phyloP scores from a whole-genome alignment of 345 rosid genomes.

The Acer campestre region DNA sequence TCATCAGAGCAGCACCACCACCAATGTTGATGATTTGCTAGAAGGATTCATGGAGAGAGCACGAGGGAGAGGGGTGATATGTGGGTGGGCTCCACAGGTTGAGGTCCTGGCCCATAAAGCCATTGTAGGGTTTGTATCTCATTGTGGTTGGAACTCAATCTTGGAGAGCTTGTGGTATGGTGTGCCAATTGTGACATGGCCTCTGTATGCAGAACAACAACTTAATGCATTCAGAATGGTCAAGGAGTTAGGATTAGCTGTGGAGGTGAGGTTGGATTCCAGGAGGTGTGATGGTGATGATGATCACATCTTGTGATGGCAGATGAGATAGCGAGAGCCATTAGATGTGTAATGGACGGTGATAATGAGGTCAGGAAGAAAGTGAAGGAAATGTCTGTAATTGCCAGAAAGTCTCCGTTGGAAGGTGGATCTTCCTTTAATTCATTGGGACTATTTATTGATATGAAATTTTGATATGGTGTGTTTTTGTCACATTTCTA shows the following conservation, averaged over 20 bases:
- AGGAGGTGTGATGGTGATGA: constrained; percentile 16
- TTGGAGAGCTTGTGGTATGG: constrained; percentile 55
- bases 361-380: not conserved
- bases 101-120: constrained; percentile 38
- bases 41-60: constrained; percentile 33
- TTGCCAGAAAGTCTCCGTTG: not conserved
- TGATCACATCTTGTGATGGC: constrained; percentile 27
- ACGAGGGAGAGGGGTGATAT: constrained; percentile 19
- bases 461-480: not conserved
- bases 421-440: constrained; percentile 45
- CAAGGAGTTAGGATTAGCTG: constrained; percentile 41
- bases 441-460: constrained; percentile 26
- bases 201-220: constrained; percentile 53
- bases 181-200: constrained; percentile 50
- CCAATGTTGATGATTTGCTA: not conserved
- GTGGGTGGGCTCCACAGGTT: constrained; percentile 49
- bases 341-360: constrained; percentile 6
- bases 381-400: not conserved
- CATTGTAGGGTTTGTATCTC: constrained; percentile 47
- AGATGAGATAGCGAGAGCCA: constrained; percentile 41
- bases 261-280: constrained; percentile 39
- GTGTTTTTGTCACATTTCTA: no score
- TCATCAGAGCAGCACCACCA: not conserved
- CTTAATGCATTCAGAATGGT: constrained; percentile 48
- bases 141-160: no score